These are phyloP conservation scores for Tuber brumale DNA, from an alignment of 495 filamentous ascomycete species.

Conservation along the genomic window DNA sequence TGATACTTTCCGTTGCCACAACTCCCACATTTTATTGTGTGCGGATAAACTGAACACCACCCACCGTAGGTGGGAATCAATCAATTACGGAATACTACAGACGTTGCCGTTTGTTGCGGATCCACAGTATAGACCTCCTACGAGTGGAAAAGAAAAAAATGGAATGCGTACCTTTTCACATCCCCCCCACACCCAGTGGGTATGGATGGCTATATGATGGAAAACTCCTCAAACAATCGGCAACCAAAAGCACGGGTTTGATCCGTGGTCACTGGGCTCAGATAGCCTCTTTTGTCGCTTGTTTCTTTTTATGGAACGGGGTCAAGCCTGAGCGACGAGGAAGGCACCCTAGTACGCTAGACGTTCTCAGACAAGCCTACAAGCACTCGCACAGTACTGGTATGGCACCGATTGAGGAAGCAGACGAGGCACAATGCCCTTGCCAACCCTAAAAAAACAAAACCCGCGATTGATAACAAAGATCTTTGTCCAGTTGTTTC, in stretches of 20 bases:
- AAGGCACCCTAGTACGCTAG: slow-evolving; percentile 13
- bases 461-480: neutral
- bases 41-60: slow-evolving; percentile 24
- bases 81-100: slow-evolving; percentile 36
- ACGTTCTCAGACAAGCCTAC: slow-evolving; percentile 29
- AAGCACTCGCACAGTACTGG: slow-evolving; percentile 11
- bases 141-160: slow-evolving; percentile 19
- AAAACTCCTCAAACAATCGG: neutral
- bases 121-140: slow-evolving; percentile 16
- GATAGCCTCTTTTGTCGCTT: slow-evolving; percentile 29
- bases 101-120: slow-evolving; percentile 30
- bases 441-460: neutral
- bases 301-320: slow-evolving; percentile 39
- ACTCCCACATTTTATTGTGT: slow-evolving; percentile 13
- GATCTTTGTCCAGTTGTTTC: neutral
- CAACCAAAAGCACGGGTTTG: slow-evolving; percentile 34
- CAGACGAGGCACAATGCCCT: neutral
- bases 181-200: neutral
- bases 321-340: slow-evolving; percentile 12
- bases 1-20: slow-evolving; percentile 15
- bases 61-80: slow-evolving; percentile 21
- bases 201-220: neutral
- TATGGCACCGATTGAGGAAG: neutral
- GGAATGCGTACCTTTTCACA: slow-evolving; percentile 13
- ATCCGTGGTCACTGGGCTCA: slow-evolving; percentile 22